Conservation (phyloP, 495 filamentous ascomycete genomes). For the Aspergillus baeticus region DNA sequence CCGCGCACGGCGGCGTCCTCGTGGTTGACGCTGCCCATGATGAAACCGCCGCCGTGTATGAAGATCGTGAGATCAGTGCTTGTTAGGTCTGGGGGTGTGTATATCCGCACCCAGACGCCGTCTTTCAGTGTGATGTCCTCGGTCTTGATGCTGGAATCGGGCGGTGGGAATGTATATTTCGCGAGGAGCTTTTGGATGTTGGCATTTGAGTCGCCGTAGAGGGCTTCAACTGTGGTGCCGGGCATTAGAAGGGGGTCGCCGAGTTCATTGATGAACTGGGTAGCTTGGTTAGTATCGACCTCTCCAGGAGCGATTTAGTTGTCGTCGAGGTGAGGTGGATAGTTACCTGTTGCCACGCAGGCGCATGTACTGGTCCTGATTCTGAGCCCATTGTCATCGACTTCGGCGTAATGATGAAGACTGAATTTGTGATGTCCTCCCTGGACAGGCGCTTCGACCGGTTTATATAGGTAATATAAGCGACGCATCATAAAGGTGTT, state of each 20-base stretch:
- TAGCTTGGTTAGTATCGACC: not conserved
- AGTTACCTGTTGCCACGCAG: not conserved
- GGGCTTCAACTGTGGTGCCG: not conserved
- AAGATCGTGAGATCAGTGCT: not conserved
- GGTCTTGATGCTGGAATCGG: not conserved
- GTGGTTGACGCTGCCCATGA: slow-evolving; percentile 11
- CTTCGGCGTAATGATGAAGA: not conserved
- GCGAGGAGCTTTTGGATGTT: slow-evolving; percentile 4
- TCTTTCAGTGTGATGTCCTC: not conserved
- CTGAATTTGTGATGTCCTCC: not conserved
- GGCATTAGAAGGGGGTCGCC: not conserved
- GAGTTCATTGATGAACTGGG: not conserved
- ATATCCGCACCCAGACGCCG: slow-evolving; percentile 4
- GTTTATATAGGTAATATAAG: too few species aligned
- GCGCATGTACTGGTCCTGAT: not conserved
- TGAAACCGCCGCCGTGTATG: slow-evolving; percentile 14
- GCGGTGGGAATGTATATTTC: not conserved
- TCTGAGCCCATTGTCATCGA: not conserved
- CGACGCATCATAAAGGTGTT: too few species aligned
- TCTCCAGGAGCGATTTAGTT: not conserved
- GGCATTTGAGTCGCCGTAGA: not conserved
- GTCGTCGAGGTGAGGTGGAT: not conserved
- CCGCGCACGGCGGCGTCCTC: not conserved
- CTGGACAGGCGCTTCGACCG: too few species aligned
- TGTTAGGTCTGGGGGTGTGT: not conserved